Conservation (phyloP, 176 grass and related monocot genomes). For the Dactylis glomerata region DNA sequence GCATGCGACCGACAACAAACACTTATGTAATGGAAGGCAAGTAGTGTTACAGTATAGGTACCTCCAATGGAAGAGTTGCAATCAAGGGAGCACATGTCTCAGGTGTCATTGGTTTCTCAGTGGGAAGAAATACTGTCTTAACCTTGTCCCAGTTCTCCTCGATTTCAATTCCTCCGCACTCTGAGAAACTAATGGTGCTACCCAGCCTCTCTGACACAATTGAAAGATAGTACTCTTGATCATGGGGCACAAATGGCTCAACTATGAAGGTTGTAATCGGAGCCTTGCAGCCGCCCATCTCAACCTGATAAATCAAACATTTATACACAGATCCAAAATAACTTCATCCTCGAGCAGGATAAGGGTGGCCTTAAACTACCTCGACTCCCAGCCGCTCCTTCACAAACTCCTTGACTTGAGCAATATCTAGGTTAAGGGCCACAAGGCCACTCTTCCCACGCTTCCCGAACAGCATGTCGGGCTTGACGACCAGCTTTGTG, state of each 20-base stretch:
- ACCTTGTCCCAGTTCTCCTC: constrained; percentile 99
- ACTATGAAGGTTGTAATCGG: constrained; percentile 90
- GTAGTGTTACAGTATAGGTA: constrained; percentile 5
- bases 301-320: constrained; percentile 47
- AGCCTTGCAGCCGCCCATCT: constrained; percentile 93
- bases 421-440: constrained; percentile 82
- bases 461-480: constrained; percentile 98
- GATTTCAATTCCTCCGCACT: constrained; percentile 91
- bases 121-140: constrained; percentile 75
- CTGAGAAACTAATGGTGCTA: constrained; percentile 88
- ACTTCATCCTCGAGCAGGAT: not conserved
- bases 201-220: constrained; percentile 83
- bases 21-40: not conserved
- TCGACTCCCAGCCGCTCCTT: constrained; percentile 69
- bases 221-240: constrained; percentile 86
- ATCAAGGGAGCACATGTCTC: constrained; percentile 81
- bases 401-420: constrained; percentile 72
- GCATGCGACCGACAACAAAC: not conserved
- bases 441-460: constrained; percentile 91
- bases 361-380: constrained; percentile 35
- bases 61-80: constrained; percentile 85
- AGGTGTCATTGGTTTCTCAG: constrained; percentile 62
- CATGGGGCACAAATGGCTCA: constrained; percentile 88
- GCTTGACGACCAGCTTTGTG: constrained; percentile 81
- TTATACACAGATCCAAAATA: not conserved